Base-by-base conservation (phyloP, 768 basidiomycete genomes). In the Paxillus ammoniavirescens region DNA sequence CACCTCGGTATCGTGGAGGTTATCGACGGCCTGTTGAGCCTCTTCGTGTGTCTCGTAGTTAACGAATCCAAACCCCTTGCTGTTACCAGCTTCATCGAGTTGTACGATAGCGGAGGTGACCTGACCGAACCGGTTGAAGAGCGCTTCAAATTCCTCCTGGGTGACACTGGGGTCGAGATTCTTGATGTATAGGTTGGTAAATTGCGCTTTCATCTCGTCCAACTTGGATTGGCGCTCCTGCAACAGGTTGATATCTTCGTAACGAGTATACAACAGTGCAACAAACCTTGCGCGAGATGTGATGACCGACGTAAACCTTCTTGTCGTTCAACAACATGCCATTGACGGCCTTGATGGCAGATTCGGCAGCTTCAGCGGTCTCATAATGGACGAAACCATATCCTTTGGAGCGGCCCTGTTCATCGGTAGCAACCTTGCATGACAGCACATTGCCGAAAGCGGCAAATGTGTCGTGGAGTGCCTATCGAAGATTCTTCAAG, bases 311-410 rank as follows among this genome's bases (percentile, higher is more conserved):
- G 64, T 87, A 99, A 61, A 99, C 97, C 79, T 98, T 98, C 77
- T 97, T 98, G 80, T 99, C 97, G 74, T 98, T 98, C 70, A 99
- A 79, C 61, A 99, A 73, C 97, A 99, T 99, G 60, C 96, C 94
- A 70, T 99, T 97, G 69, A 98, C 97, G 51, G 93, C 89, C 75
- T 97, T 95, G 82, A 99, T 98, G 61, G 97, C 97, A 47, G 82
- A 85, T 13, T 95, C 91, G 54, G 95, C 94, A 17, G 96, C 91
- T 73, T 98, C 97, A 47, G 89, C 90, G 52, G 94, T 97, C 76
- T 98, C 94, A 74, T 98, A 99, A 72, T 99, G 97, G 53, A 99
- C 97, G 73, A 96, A 99, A 40, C 96, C 97, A 69, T 98, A 99
- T 58, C 97, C 97, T 72, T 92, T 93, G 62, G 94, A 95, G 64